These are phyloP conservation scores for Mycena galopus DNA, from an alignment of 768 basidiomycete species.

Conservation along the genomic window DNA sequence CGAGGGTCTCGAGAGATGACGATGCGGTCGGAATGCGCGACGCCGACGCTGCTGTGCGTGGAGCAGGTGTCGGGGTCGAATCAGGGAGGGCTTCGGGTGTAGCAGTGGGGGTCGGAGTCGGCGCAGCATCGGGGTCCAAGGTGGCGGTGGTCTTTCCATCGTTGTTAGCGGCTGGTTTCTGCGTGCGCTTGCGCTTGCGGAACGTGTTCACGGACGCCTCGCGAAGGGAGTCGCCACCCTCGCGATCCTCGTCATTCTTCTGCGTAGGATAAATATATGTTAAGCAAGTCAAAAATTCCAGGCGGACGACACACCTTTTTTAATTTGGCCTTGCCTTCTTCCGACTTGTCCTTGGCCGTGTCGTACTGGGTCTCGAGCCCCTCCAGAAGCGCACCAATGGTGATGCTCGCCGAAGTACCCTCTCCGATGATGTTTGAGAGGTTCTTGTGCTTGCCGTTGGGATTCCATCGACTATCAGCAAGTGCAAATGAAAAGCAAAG, in stretches of 20 bases:
- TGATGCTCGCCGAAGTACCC: not conserved
- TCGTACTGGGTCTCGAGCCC: conserved; percentile 18
- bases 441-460: conserved; percentile 5
- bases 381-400: conserved; percentile 15
- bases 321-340: conserved; percentile 25
- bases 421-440: not conserved
- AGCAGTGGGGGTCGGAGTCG: not conserved
- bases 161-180: not conserved
- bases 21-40: not conserved
- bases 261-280: not conserved
- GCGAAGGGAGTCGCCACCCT: conserved; percentile 12
- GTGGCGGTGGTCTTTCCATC: not conserved
- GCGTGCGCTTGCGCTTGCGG: not conserved
- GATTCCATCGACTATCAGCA: too few species aligned
- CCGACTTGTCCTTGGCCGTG: conserved; percentile 17
- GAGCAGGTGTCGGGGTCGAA: not conserved
- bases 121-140: not conserved
- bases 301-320: conserved; percentile 11
- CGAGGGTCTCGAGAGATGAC: not conserved
- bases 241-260: conserved; percentile 5
- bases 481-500: too few species aligned
- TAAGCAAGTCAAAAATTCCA: too few species aligned
- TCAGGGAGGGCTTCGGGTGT: too few species aligned
- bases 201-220: not conserved
- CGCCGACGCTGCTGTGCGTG: too few species aligned